Base-by-base conservation (phyloP, 129 eudicot genomes). In the Flaveria trinervia region DNA sequence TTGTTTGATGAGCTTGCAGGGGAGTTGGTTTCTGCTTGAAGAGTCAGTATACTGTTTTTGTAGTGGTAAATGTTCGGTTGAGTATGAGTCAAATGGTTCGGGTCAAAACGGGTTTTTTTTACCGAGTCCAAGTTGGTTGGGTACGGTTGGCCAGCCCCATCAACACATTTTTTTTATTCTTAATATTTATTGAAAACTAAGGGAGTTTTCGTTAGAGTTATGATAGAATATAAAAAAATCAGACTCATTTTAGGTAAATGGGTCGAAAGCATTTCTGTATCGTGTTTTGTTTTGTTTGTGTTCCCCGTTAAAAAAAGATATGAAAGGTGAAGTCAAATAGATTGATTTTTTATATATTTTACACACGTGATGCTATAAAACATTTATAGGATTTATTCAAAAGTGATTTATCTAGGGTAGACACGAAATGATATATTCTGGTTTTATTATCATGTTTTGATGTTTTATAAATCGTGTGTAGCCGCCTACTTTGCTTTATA, bases 1-100 rank as follows among this genome's bases (percentile, higher is more conserved):
- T 85, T 93, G 84, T 84, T 89, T 39, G 89, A 87, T 44, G 86
- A 87, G 77, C 70, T 93, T n/a, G 82, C 65, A 22, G 79, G 71
- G 67, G 98, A 90, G 84, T 86, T 90, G 2, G 73, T 61, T 11
- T 70, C 23, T 5, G 74, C 30, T 41, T 77, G 73, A 76, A 66
- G 20, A 39, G 22, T 44, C 43, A 1, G 44, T 46, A 14, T 72
- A 5, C 41, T 36, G 41, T 36, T 72, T 36, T 72, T 36, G 18
- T 55, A 26, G 50, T 12, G 71, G 26, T 22, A 28, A 12, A 74
- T 75, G 60, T 59, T 11, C 20, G 15, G 71, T 61, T 75, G 30
- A 65, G 72, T 50, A 65, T 13, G 54, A 62, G 65, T 65, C 60
- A 65, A 16, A 33, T 4, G 25, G 65, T 50, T 33, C 39, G 5